Conservation (phyloP, 108 stramenopile species). For the Schizochytrium sp. region DNA sequence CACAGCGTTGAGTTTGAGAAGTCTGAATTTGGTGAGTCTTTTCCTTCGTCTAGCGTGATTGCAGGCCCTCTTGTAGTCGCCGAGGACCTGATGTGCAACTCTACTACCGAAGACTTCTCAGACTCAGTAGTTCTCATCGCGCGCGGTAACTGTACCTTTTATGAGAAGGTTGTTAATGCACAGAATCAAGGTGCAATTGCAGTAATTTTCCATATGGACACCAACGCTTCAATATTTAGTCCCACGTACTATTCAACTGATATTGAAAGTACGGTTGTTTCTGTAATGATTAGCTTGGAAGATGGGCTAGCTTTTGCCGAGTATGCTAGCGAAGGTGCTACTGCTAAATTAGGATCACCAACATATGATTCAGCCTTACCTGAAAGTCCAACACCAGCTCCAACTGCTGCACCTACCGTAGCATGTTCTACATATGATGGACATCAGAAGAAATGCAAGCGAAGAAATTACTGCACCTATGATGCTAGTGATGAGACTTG, state of each 20-base stretch:
- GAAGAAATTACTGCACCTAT: background rate
- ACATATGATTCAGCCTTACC: background rate
- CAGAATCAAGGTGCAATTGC: constrained; percentile 52
- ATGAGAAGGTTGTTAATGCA: constrained; percentile 4
- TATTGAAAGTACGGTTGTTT: background rate
- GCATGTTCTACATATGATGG: background rate
- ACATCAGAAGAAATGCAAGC: background rate
- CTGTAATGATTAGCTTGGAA: constrained; percentile 22
- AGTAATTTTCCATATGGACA: background rate
- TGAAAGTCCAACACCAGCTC: background rate
- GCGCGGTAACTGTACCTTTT: constrained; percentile 36
- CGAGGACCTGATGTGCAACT: background rate
- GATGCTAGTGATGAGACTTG: background rate
- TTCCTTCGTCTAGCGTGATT: background rate
- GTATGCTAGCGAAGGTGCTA: background rate
- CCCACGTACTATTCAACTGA: constrained; percentile 29
- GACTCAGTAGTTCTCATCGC: constrained; percentile 1
- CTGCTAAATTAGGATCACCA: background rate
- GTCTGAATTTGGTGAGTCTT: background rate
- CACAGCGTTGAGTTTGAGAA: constrained; percentile 1
- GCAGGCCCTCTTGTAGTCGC: background rate
- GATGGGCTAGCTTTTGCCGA: background rate
- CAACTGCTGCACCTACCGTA: background rate
- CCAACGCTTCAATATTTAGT: background rate
- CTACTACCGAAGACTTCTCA: constrained; percentile 17